Conservation (phyloP, 2,329 filamentous ascomycete species). For the Fusarium anthophilum region DNA sequence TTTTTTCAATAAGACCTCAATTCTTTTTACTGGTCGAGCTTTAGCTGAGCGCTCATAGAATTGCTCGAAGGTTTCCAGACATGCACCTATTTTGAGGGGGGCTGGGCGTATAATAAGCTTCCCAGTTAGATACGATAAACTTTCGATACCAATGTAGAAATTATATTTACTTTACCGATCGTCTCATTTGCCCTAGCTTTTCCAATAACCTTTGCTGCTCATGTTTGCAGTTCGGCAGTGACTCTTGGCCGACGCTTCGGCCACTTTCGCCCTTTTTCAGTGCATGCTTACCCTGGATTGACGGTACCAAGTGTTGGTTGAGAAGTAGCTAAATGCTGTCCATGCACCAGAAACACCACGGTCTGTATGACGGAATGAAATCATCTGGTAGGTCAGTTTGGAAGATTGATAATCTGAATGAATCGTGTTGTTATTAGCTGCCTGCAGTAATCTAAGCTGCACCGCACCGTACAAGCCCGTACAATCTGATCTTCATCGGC, state of each 20-base stretch:
- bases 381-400: fast-evolving
- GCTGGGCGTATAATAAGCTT: no score
- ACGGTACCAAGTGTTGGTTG: fast-evolving
- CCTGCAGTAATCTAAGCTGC: no score
- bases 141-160: fast-evolving
- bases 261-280: not conserved
- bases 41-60: fast-evolving
- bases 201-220: not conserved
- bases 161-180: fast-evolving
- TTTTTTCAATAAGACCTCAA: fast-evolving
- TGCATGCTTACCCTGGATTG: not conserved
- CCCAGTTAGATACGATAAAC: fast-evolving
- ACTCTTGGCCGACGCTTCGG: not conserved
- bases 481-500: no score
- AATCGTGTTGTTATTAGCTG: no score
- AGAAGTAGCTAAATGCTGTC: not conserved
- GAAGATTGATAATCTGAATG: fast-evolving
- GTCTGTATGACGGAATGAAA: not conserved
- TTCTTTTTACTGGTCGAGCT: not conserved
- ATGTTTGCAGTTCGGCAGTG: not conserved
- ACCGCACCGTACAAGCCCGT: fast-evolving
- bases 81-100: not conserved
- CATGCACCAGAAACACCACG: fast-evolving
- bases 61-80: fast-evolving
- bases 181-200: not conserved